Evolutionary conservation across 202 grass and related monocot species (phyloP), one percentile per base, ranked within the genome.

Genomic region (Musa balbisiana): DNA sequence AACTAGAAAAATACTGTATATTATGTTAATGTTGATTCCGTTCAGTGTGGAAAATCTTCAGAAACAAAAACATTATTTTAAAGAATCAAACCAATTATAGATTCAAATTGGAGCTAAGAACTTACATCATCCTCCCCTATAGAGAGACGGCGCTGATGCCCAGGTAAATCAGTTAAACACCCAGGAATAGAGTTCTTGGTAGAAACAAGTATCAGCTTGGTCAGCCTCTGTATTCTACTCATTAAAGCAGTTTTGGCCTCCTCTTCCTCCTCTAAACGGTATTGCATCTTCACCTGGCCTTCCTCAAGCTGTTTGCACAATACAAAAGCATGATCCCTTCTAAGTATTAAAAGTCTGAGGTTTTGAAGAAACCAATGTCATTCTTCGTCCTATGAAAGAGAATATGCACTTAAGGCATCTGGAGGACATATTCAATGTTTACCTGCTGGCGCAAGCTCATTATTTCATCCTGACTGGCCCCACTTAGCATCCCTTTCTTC

Each of bases 201-300:
- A 72, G 95, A 99, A 84, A 99, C 95, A 14, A 99, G 95, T 88
- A 99, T 99, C 82, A 99, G 83, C 80, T 92, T 99, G 54, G 95
- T 99, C 78, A 99, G 62, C 8, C 95, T 85, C 58, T 99, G 95
- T 83, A 99, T 99, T 82, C 95, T 87, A 71, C 95, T 95, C 95
- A 99, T 99, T 49, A 99, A 83, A 90, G 95, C 95, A 87, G 95
- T 85, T 90, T 99, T 99, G 17, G 91, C 91, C 73, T 99, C 95
- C 82, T 99, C 95, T 95, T 99, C 95, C 82, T 99, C 95, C 85
- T 99, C 95, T 20, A 99, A 73, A 62, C 95, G 91, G 67, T 72
- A 99, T 72, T 99, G 95, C 95, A 99, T 99, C 79, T 99, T 99
- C 77, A 99, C 91, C 71, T 99, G 95, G 15, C 95, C 95, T 76